These are phyloP conservation scores for Aspergillus hiratsukae DNA, from an alignment of 2,329 filamentous ascomycete genomes.

Conservation along the genomic window DNA sequence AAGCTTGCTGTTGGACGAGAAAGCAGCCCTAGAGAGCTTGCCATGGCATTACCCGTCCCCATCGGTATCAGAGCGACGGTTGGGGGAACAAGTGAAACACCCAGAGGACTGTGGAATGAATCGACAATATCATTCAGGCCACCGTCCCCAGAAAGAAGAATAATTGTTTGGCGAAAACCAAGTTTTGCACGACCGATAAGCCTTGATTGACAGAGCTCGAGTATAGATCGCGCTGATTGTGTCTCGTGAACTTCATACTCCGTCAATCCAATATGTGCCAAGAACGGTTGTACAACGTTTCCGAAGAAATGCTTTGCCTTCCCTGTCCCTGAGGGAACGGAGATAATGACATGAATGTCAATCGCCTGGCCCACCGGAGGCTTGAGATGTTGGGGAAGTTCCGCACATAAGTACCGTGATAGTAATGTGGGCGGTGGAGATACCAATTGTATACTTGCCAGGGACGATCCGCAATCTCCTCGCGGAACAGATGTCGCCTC, in stretches of 20 bases:
- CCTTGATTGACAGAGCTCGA: conserved; percentile 53
- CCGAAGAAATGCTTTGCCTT: conserved; percentile 55
- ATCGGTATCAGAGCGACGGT: conserved; percentile 53
- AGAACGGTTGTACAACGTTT: conserved; percentile 52
- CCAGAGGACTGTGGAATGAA: conserved; percentile 41
- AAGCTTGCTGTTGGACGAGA: conserved; percentile 41
- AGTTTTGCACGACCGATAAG: conserved; percentile 49
- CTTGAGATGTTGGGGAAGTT: conserved; percentile 20
- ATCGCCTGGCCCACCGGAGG: neutral
- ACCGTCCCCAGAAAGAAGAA: conserved; percentile 84
- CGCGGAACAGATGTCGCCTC: neutral
- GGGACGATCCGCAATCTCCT: conserved; percentile 1
- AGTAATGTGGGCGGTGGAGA: conserved; percentile 14
- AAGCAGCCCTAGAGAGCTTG: conserved; percentile 34
- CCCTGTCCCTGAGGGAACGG: conserved; percentile 61
- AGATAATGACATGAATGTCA: conserved; percentile 60
- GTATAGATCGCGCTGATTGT: conserved; percentile 58
- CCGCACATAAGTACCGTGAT: conserved; percentile 11
- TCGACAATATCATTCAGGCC: conserved; percentile 81
- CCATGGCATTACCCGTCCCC: conserved; percentile 47
- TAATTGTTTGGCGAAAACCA: conserved; percentile 54
- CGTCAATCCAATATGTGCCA: conserved; percentile 44
- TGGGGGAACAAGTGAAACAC: conserved; percentile 44
- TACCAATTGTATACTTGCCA: conserved; percentile 15
- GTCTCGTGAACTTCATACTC: conserved; percentile 59